phyloP scores from a whole-genome alignment of 345 rosid genomes.

The Citrus sp. region DNA sequence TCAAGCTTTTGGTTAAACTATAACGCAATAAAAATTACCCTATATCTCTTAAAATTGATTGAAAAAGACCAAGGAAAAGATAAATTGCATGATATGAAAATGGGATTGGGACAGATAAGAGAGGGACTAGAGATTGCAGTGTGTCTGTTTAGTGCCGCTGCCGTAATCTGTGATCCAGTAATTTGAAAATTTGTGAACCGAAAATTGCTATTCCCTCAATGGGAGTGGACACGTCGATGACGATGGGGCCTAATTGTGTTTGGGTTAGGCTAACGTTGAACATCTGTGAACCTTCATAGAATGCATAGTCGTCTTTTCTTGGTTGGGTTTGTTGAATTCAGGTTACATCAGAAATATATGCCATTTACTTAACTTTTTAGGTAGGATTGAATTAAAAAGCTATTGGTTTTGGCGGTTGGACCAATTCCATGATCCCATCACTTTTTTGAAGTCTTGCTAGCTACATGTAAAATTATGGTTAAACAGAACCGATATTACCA shows the following conservation, averaged over 20 bases:
- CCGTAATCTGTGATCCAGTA: background rate
- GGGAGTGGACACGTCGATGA: background rate
- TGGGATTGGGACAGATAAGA: background rate
- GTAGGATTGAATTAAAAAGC: background rate
- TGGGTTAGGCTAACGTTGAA: background rate
- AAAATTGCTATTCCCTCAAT: background rate
- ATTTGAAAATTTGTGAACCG: background rate
- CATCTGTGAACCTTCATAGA: background rate
- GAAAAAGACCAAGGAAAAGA: background rate
- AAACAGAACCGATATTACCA: background rate
- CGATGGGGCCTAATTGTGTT: background rate
- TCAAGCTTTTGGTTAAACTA: background rate
- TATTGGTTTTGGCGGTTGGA: background rate
- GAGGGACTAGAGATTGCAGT: background rate
- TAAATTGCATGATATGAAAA: background rate
- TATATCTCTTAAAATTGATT: background rate
- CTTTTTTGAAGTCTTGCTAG: background rate
- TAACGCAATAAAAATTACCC: background rate
- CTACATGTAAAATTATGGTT: background rate
- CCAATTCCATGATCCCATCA: background rate
- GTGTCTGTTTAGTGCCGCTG: background rate
- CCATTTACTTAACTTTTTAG: background rate
- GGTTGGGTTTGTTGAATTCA: background rate
- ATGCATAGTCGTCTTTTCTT: background rate
- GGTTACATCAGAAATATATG: conserved; percentile 4